These are phyloP conservation scores for Suillus americanus DNA, from an alignment of 768 basidiomycete genomes.

Conservation along the genomic window DNA sequence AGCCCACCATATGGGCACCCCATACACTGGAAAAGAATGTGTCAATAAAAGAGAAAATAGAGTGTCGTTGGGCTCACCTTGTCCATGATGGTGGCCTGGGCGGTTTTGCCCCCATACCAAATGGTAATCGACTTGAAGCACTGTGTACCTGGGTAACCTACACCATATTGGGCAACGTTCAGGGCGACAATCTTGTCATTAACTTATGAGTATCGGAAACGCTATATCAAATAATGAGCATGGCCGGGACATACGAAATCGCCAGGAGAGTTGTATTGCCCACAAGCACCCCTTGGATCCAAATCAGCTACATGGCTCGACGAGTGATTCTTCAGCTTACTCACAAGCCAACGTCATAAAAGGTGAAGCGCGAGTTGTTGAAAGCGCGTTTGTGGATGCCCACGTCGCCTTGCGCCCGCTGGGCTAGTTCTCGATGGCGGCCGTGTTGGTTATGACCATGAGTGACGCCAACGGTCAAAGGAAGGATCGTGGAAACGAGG, in stretches of 20 bases:
- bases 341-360: constrained; percentile 53
- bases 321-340: constrained; percentile 14
- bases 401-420: constrained; percentile 40
- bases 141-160: constrained; percentile 57
- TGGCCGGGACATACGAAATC: constrained; percentile 40
- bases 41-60: not conserved
- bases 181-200: constrained; percentile 26
- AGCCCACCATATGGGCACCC: constrained; percentile 65
- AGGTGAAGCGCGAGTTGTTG: constrained; percentile 45
- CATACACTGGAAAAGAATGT: constrained; percentile 47
- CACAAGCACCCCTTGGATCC: constrained; percentile 53
- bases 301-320: constrained; percentile 2
- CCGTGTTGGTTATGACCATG: constrained; percentile 18
- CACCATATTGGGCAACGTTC: constrained; percentile 47
- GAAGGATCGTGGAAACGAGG: constrained; percentile 34
- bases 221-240: constrained; percentile 11
- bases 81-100: constrained; percentile 58
- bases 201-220: constrained; percentile 43
- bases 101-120: constrained; percentile 49
- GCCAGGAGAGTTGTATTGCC: constrained; percentile 32
- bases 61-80: constrained; percentile 38
- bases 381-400: constrained; percentile 34
- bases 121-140: constrained; percentile 67
- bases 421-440: constrained; percentile 47
- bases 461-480: constrained; percentile 32